Percentiles rank a stretch among this genome's conserved stretches.
These are phyloP conservation scores for Neopestalotiopsis sp. DNA, from an alignment of 2,329 filamentous ascomycete genomes.

Conservation along the genomic window DNA sequence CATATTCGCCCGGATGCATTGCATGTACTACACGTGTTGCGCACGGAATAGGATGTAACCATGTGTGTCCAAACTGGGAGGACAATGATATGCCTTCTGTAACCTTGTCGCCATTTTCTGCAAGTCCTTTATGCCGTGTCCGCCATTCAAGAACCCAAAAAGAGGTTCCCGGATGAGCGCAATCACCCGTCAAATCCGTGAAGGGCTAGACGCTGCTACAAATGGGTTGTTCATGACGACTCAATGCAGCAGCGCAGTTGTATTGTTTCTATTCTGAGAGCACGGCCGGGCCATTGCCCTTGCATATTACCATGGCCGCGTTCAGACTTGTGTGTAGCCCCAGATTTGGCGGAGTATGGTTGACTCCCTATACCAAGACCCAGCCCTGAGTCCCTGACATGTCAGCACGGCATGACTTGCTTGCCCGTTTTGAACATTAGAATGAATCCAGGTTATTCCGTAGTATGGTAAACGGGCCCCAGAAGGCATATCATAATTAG, in stretches of 20 bases:
- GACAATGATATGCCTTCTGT: conserved; percentile 3
- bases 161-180: not conserved
- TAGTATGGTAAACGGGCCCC: no score
- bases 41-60: conserved; percentile 13
- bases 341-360: no score
- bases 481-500: not conserved
- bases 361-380: not conserved
- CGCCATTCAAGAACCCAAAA: not conserved
- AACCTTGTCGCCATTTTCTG: conserved; percentile 1
- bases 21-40: conserved; percentile 11
- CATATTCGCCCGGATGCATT: not conserved
- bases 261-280: no score
- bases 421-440: no score
- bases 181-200: not conserved
- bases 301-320: not conserved
- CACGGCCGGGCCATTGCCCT: not conserved
- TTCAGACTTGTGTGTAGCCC: not conserved
- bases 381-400: no score
- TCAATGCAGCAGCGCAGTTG: not conserved
- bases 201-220: not conserved
- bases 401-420: no score
- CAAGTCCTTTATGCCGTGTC: not conserved
- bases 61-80: conserved; percentile 7
- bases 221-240: not conserved
- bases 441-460: no score